These are phyloP conservation scores for Neophaeococcomyces mojaviensis DNA, from an alignment of 2,329 filamentous ascomycete genomes.

Conservation along the genomic window DNA sequence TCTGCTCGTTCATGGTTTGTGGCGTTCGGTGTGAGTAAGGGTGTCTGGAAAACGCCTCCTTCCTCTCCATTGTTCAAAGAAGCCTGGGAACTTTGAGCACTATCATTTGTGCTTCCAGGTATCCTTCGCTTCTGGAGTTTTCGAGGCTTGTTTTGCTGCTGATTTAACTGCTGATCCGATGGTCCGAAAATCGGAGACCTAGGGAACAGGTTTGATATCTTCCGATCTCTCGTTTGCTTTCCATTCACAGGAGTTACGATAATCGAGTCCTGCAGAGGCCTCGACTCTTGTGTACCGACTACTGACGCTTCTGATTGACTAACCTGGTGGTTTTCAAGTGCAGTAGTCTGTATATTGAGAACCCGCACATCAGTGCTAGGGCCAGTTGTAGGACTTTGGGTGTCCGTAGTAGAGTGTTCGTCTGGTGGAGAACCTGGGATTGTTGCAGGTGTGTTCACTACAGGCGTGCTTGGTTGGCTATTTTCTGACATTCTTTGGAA, in stretches of 20 bases:
- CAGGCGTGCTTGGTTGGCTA: constrained; percentile 11
- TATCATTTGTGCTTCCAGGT: constrained; percentile 69
- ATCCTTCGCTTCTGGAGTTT: constrained; percentile 84
- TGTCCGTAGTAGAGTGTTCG: not conserved
- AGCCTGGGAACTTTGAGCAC: constrained; percentile 81
- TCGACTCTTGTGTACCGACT: not conserved
- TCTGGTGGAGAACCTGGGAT: constrained; percentile 4
- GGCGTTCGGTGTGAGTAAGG: constrained; percentile 26
- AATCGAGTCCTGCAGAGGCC: not conserved
- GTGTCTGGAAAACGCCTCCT: constrained; percentile 27
- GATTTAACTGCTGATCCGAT: constrained; percentile 40
- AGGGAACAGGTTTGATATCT: constrained; percentile 60
- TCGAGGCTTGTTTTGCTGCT: constrained; percentile 64
- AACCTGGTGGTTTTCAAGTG: not conserved
- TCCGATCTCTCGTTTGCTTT: constrained; percentile 49
- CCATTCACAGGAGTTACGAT: constrained; percentile 1
- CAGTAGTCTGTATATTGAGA: not conserved
- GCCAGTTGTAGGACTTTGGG: not conserved
- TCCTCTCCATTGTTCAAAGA: constrained; percentile 52
- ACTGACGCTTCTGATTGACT: not conserved
- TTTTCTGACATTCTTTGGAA: constrained; percentile 44
- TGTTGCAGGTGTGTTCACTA: constrained; percentile 6
- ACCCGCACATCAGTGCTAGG: not conserved
- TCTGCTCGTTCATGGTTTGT: constrained; percentile 25
- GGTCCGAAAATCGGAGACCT: constrained; percentile 55